Evolutionary conservation across 2,329 filamentous ascomycete species (phyloP).

Genomic region (Talaromyces amestolkiae): DNA sequence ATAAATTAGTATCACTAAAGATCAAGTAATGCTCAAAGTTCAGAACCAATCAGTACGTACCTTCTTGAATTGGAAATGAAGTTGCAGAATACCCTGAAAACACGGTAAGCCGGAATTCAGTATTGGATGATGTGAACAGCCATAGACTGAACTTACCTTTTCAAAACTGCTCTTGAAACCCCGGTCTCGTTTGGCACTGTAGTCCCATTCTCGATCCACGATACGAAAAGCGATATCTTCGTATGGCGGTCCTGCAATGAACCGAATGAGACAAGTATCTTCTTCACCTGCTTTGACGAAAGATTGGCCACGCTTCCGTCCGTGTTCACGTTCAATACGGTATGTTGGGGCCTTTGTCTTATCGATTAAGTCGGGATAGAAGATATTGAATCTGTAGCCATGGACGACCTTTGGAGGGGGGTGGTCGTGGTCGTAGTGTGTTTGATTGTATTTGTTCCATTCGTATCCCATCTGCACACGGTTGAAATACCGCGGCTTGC

Average conservation of each 20-base stretch:
- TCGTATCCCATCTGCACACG: slow-evolving; percentile 98
- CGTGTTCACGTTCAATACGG: slow-evolving; percentile 90
- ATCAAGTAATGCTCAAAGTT: slow-evolving; percentile 12
- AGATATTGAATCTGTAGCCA: slow-evolving; percentile 99
- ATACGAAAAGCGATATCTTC: slow-evolving; percentile 97
- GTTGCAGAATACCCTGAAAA: slow-evolving; percentile 79
- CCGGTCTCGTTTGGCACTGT: slow-evolving; percentile 88
- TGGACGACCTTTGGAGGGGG: slow-evolving; percentile 97
- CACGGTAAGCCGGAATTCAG: slow-evolving; percentile 19
- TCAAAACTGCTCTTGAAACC: slow-evolving; percentile 97
- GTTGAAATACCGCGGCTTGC: slow-evolving; percentile 96
- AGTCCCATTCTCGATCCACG: slow-evolving; percentile 98
- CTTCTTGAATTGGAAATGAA: slow-evolving; percentile 99
- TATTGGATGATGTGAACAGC: neutral
- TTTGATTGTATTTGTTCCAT: slow-evolving; percentile 99
- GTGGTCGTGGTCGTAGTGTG: slow-evolving; percentile 97
- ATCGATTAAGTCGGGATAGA: slow-evolving; percentile 96
- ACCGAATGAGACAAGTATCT: slow-evolving; percentile 93
- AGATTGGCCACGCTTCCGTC: slow-evolving; percentile 82
- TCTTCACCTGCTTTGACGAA: slow-evolving; percentile 92
- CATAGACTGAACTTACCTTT: slow-evolving; percentile 64
- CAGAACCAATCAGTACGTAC: slow-evolving; percentile 47
- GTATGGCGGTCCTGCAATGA: slow-evolving; percentile 92
- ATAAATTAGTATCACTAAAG: slow-evolving; percentile 21
- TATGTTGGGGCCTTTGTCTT: slow-evolving; percentile 93